Evolutionary conservation across 805 yeast species (phyloP), one percentile per base, ranked within the genome.

Genomic region (Lipomyces starkeyi): DNA sequence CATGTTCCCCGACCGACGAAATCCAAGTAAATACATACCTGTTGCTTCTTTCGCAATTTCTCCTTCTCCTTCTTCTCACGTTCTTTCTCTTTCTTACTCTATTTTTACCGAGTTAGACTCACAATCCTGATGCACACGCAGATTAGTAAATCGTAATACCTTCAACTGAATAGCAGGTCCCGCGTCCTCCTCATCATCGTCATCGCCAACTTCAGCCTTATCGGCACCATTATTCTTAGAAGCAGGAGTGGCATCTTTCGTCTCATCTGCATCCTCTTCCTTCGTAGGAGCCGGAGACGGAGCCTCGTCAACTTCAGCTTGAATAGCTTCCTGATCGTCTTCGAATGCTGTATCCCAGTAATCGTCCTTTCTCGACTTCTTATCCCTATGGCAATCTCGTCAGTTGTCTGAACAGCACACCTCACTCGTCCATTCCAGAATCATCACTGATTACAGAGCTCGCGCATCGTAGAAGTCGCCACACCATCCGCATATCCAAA

Each of bases 71-170:
- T 82, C 76, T 93, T 97, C 79, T 94, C 97, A 87, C 91, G 91
- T 80, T 95, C 97, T 82, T 89, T 93, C 82, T 94, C 98, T 81
- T 94, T 93, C 86, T 94, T 95, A 66, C 80, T 93, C 92, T 76
- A 93, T 83, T 87, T 43, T n/a, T 13, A 17, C 2, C 22, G 2
- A 17, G 20, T 43, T 43, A 43, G 49, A 6, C 9, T 17, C 49
- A 43, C 20, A 25, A 43, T 17, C 20, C 49, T 17, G 20, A 17
- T 11, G 17, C 85, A 59, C 32, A 25, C 27, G 13, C 52, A n/a
- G 3, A 52, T 9, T 8, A 3, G 55, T 7, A 14, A 4, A 61
- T 17, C 27, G 5, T 78, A 25, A 70, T 74, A 64, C 74, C 74
- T 56, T 71, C 75, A 14, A 67, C 78, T 85, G 85, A 64, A 85